Evolutionary conservation across 345 rosid species (phyloP), one percentile per base, ranked within the genome.

Genomic region (Eucalyptus microcorys): DNA sequence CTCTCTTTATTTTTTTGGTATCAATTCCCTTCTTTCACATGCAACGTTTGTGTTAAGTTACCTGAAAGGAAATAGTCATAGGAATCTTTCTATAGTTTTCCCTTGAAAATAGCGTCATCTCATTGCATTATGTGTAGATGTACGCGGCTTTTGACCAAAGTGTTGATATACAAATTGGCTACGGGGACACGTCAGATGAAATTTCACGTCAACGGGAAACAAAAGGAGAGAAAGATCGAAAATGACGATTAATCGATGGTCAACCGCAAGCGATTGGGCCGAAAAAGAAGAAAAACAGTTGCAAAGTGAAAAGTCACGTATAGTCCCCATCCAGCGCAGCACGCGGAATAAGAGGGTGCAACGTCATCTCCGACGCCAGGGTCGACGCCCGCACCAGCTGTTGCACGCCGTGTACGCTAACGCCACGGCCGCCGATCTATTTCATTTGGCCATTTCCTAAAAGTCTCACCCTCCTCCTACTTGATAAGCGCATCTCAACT

Each of bases 81-180:
- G 13, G 61, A 4, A 4, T 55, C 1, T 24, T 55, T 22, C 13
- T 10, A 9, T 24, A 22, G 1, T 8, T 55, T 55, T 55, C 24
- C 12, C 0, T 55, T 24, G 12, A 55, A 55, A 55, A 55, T 0
- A 55, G 30, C 61, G 61, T 55, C 0, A 55, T 55, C 61, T 4
- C 61, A 55, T 55, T 21, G 5, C 12, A 55, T 24, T 24, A 55
- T 0, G 30, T 55, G 1, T 55, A 5, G 0, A 71, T 68, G 43
- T 2, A 37, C 12, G 80, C 2, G 2, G 40, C 26, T 37, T 34
- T 37, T 71, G 45, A 37, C 81, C 14, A 9, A 19, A 37, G 27
- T 34, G 27, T 37, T 0, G 26, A 21, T 37, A 14, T 0, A 37
- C 83, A 71, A 21, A 71, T 37, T 21, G 83, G 83, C 47, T 21